phyloP scores from a whole-genome alignment of 495 filamentous ascomycete species.

The Aspergillus mulundensis region DNA sequence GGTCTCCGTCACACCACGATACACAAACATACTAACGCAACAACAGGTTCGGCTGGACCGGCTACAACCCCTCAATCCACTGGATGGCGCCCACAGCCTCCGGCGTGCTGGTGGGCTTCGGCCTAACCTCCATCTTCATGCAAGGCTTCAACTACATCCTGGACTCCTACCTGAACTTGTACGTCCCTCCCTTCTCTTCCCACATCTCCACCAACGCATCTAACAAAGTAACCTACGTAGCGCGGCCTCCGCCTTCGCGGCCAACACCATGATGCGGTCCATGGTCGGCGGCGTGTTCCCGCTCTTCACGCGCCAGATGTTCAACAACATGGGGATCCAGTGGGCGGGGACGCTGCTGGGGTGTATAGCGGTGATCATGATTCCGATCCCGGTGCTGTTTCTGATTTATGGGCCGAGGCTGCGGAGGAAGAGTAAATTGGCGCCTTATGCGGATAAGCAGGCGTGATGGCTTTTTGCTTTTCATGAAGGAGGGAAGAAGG shows the following conservation, averaged over 20 bases:
- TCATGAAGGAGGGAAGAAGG: too few relatives aligned
- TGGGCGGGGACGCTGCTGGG: constrained; percentile 75
- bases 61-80: constrained; percentile 25
- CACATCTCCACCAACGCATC: not conserved
- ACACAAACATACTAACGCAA: constrained; percentile 1
- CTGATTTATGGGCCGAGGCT: constrained; percentile 28
- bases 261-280: constrained; percentile 79
- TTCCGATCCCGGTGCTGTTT: constrained; percentile 62
- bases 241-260: constrained; percentile 80
- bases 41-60: constrained; percentile 37
- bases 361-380: constrained; percentile 61
- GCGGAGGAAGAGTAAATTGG: constrained; percentile 28
- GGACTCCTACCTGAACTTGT: constrained; percentile 57
- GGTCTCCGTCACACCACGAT: too few relatives aligned
- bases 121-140: constrained; percentile 30
- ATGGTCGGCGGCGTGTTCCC: constrained; percentile 73
- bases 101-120: constrained; percentile 25
- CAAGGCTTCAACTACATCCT: constrained; percentile 35
- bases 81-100: constrained; percentile 29
- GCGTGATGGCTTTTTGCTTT: not conserved
- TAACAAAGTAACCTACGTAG: constrained; percentile 19
- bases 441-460: constrained; percentile 13
- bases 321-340: constrained; percentile 67
- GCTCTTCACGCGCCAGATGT: constrained; percentile 76
- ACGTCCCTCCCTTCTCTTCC: constrained; percentile 29